Base-by-base conservation (phyloP, 352 stramenopile species). In the Phytopythium ostracodes region DNA sequence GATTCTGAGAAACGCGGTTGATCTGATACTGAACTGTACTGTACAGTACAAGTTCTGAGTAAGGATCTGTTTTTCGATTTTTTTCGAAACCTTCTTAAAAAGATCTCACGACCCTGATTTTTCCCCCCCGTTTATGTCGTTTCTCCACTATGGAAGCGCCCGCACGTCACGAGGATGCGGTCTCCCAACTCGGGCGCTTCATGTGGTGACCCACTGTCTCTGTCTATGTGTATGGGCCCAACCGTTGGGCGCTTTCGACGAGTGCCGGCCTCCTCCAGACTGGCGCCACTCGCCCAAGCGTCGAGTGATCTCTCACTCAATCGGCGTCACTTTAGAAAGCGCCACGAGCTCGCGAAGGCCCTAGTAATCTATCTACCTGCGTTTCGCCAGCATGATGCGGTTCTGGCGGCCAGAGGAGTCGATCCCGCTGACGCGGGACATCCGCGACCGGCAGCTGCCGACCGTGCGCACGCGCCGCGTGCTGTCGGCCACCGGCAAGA, bases 371-470 rank as follows among this genome's bases (percentile, higher is more conserved):
- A 33, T 33, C 29, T 33, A 33, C 29, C n/a, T n/a, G n/a, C n/a
- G n/a, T n/a, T n/a, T n/a, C n/a, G n/a, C 52, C 10, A 11, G 7
- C 6, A 27, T 10, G 52, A 20, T 47, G 50, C 50, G 5, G 50
- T 22, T 15, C 27, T 43, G 22, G 33, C 52, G 20, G 0, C 8
- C n/a, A 2, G 59, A 68, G 22, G 73, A 81, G 68, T 68, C 63
- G 36, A 46, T 75, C 53, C 71, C 73, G 38, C 68, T 81, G 14
- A 75, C 68, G 43, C 49, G 57, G 47, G 59, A 68, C 22, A 36
- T 77, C 53, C 64, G 43, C 42, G 63, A 63, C 11, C 71, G 59
- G 24, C 64, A 72, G 59, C 61, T 64, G 31, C n/a, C 50, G 9
- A 38, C 42, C 1, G 44, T 42, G 10, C 60, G 51, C 46, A 64